Evolutionary conservation across 2,329 filamentous ascomycete genomes (phyloP).

Genomic region (Sporothrix variecibatus): DNA sequence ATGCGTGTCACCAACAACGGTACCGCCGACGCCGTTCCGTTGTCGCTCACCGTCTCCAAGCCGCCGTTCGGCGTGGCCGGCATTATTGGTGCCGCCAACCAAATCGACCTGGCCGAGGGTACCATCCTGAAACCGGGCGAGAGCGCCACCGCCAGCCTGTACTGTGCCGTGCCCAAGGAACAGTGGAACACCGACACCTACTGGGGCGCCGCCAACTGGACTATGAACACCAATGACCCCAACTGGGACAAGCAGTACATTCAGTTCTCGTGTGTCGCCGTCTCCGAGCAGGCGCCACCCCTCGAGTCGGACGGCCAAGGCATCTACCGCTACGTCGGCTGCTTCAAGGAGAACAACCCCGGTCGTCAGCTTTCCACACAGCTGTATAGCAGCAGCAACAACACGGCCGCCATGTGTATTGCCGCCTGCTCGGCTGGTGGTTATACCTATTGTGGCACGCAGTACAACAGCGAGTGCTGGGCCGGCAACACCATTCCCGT

Average conservation of each 20-base stretch:
- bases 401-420: conserved; percentile 50
- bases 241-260: conserved; percentile 54
- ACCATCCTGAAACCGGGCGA: conserved; percentile 52
- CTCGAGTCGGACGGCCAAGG: conserved; percentile 47
- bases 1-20: conserved; percentile 58
- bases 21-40: conserved; percentile 49
- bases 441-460: conserved; percentile 49
- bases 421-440: conserved; percentile 42
- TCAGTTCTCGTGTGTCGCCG: conserved; percentile 53
- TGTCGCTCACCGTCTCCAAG: conserved; percentile 62
- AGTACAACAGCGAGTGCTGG: conserved; percentile 58
- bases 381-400: conserved; percentile 44
- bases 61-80: conserved; percentile 59
- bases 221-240: conserved; percentile 59
- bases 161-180: conserved; percentile 57
- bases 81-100: conserved; percentile 56
- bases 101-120: conserved; percentile 60
- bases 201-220: conserved; percentile 53
- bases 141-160: conserved; percentile 54
- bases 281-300: conserved; percentile 55
- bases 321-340: conserved; percentile 56
- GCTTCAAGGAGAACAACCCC: conserved; percentile 59
- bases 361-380: conserved; percentile 51
- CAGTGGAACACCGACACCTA: conserved; percentile 59
- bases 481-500: conserved; percentile 51